These are phyloP conservation scores for Boletus subluridellus DNA, from an alignment of 1,284 basidiomycete species.

Conservation along the genomic window DNA sequence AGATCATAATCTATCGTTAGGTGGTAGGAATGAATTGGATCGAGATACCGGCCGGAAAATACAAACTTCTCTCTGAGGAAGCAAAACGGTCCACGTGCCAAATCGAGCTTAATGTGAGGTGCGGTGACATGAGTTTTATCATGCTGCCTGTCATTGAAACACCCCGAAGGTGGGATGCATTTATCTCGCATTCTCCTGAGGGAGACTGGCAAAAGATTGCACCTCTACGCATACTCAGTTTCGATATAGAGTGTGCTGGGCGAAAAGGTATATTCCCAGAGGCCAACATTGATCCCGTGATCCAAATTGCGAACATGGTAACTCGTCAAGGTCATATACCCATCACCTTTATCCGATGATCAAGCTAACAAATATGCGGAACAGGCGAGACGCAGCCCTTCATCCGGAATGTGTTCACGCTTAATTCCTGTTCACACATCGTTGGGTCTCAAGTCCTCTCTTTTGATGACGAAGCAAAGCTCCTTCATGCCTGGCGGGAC, in stretches of 20 bases:
- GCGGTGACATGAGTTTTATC: slow-evolving; percentile 18
- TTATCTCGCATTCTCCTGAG: slow-evolving; percentile 87
- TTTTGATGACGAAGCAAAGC: slow-evolving; percentile 67
- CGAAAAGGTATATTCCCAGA: slow-evolving; percentile 95
- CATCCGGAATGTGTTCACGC: slow-evolving; percentile 92
- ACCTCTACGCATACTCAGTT: slow-evolving; percentile 87
- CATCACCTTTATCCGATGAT: neutral
- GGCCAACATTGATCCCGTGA: slow-evolving; percentile 83
- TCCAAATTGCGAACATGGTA: slow-evolving; percentile 98
- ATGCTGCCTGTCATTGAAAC: neutral
- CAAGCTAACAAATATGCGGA: slow-evolving; percentile 3
- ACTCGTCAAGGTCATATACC: slow-evolving; percentile 78
- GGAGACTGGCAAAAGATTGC: slow-evolving; percentile 88
- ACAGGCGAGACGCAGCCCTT: slow-evolving; percentile 84
- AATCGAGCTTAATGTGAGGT: slow-evolving; percentile 79
- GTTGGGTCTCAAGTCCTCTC: slow-evolving; percentile 93
- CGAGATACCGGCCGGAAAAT: slow-evolving; percentile 80
- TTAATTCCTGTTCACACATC: slow-evolving; percentile 89
- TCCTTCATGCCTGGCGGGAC: slow-evolving; percentile 79
- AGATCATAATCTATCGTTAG: slow-evolving; percentile 39
- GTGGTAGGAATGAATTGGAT: slow-evolving; percentile 98
- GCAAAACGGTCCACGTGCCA: slow-evolving; percentile 80
- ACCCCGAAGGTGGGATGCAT: slow-evolving; percentile 64
- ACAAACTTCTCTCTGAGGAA: slow-evolving; percentile 54
- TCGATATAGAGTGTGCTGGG: slow-evolving; percentile 97